Percentiles rank a stretch among this genome's conserved stretches.
Conservation (phyloP, 208 protist genomes). For the Acanthamoeba culbertsoni region DNA sequence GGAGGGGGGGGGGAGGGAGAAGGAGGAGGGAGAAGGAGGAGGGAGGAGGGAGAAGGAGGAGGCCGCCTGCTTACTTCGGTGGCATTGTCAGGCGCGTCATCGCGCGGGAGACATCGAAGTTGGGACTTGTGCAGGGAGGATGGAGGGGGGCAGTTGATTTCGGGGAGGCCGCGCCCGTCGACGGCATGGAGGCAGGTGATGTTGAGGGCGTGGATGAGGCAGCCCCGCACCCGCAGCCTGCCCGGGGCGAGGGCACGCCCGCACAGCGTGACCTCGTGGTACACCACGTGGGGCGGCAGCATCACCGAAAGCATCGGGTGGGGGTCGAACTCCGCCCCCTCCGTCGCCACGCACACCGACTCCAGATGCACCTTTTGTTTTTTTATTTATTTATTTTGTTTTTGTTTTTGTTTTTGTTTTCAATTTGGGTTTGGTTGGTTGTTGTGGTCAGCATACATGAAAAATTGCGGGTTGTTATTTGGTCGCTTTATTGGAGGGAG, state of each 20-base stretch:
- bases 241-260: background rate
- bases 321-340: background rate
- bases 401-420: too few relatives aligned
- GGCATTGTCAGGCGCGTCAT: background rate
- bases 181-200: background rate
- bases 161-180: background rate
- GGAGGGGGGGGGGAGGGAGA: too few relatives aligned
- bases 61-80: background rate
- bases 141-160: background rate
- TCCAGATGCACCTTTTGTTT: background rate
- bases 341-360: background rate
- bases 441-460: too few relatives aligned
- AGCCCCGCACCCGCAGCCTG: background rate
- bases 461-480: too few relatives aligned
- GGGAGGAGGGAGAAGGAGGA: background rate
- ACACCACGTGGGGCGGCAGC: background rate
- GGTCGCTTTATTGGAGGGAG: too few relatives aligned
- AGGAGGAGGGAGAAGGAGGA: too few relatives aligned
- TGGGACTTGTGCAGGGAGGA: background rate
- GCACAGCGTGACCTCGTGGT: background rate
- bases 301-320: background rate
- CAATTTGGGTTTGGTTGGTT: too few relatives aligned
- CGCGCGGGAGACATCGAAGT: background rate
- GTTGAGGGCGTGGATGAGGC: slow-evolving; percentile 22
- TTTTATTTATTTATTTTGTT: background rate